Evolutionary conservation across 306 rosid genomes (phyloP).

Genomic region (Castanea sativa): DNA sequence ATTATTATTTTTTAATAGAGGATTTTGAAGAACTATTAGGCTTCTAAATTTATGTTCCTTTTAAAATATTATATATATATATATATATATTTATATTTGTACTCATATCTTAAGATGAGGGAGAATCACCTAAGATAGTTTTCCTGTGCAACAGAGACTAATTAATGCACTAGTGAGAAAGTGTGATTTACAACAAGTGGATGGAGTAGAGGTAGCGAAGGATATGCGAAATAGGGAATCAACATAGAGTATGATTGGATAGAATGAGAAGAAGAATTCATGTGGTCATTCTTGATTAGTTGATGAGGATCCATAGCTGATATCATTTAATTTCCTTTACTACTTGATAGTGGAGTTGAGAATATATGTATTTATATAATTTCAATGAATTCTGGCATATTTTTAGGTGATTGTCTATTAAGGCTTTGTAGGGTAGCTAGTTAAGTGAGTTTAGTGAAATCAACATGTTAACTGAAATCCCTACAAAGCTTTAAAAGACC

Average conservation of each 20-base stretch:
- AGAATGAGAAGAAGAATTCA: neutral
- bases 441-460: neutral
- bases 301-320: neutral
- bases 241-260: neutral
- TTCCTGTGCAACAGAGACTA: neutral
- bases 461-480: neutral
- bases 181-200: neutral
- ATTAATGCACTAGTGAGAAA: neutral
- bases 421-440: neutral
- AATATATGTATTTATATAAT: neutral
- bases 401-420: neutral
- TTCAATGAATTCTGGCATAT: neutral
- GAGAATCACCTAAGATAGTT: neutral
- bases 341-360: neutral
- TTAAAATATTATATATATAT: neutral
- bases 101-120: neutral
- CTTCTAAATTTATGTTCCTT: neutral
- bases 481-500: neutral
- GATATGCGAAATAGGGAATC: neutral
- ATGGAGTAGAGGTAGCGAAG: neutral
- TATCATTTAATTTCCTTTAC: neutral
- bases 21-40: neutral
- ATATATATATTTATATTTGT: neutral
- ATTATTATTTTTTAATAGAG: neutral
- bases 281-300: neutral